A percentile compares a stretch with the other conserved stretches of the same genome.
These are phyloP conservation scores for Astragalus glycyphyllos DNA, from an alignment of 306 rosid species.

Conservation along the genomic window DNA sequence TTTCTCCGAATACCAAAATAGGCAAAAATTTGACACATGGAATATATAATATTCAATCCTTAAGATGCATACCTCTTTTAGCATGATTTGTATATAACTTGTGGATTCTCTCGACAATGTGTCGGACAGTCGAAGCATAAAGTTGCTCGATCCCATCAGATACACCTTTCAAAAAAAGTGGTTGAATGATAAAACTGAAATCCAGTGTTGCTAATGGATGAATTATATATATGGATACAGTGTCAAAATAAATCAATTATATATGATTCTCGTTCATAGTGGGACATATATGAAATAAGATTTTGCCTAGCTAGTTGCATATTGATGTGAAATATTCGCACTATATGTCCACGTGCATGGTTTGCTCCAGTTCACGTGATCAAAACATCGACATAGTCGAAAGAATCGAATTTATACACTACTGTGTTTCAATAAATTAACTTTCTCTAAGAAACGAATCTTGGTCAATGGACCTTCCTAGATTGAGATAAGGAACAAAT, in stretches of 20 bases:
- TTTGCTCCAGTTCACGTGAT: constrained; percentile 29
- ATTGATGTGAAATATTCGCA: constrained; percentile 32
- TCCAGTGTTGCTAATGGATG: constrained; percentile 38
- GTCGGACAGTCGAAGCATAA: constrained; percentile 37
- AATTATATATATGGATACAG: constrained; percentile 34
- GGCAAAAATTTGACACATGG: too few species aligned
- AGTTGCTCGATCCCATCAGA: constrained; percentile 36
- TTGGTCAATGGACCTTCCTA: constrained; percentile 61
- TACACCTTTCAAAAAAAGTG: constrained; percentile 30
- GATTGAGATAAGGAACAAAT: constrained; percentile 39
- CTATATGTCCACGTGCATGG: constrained; percentile 3
- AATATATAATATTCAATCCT: too few species aligned
- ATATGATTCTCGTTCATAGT: constrained; percentile 38
- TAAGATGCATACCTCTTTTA: too few species aligned
- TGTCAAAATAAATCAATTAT: constrained; percentile 4
- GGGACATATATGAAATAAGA: constrained; percentile 36
- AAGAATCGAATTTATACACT: constrained; percentile 64
- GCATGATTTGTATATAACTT: background rate
- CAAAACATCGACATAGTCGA: constrained; percentile 54
- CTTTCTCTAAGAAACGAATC: constrained; percentile 39
- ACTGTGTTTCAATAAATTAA: too few species aligned
- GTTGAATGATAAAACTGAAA: constrained; percentile 24
- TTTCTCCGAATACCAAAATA: too few species aligned
- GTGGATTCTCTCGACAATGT: constrained; percentile 45
- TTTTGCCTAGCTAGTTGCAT: constrained; percentile 41